These are phyloP conservation scores for Penicillium steckii DNA, from an alignment of 495 filamentous ascomycete species.

Conservation along the genomic window DNA sequence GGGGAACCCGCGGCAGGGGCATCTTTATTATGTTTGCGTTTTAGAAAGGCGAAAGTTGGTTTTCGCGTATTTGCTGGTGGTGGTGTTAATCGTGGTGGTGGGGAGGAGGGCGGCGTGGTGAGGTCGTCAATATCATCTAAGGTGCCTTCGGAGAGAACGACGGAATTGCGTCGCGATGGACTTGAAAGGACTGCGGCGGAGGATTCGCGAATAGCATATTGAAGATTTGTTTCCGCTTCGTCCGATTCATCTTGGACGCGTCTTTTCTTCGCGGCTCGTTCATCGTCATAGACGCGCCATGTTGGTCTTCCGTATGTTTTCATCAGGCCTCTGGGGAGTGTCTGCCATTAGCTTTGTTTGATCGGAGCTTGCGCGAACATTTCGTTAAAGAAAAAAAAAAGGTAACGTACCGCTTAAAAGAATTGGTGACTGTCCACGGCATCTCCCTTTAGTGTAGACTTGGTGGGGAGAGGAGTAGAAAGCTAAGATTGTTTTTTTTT, in stretches of 20 bases:
- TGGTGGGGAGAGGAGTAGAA: conserved; percentile 11
- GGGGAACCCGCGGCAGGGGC: conserved; percentile 36
- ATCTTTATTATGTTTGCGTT: conserved; percentile 51
- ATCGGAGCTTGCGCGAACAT: too few relatives aligned
- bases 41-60: conserved; percentile 53
- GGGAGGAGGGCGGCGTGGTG: conserved; percentile 52
- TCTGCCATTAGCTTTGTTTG: too few relatives aligned
- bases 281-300: conserved; percentile 51
- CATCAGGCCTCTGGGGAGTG: conserved; percentile 53
- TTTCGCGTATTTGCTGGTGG: conserved; percentile 56
- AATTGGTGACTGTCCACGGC: conserved; percentile 59
- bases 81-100: conserved; percentile 54
- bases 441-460: conserved; percentile 35
- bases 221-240: conserved; percentile 47
- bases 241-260: conserved; percentile 46
- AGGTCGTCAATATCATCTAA: conserved; percentile 46
- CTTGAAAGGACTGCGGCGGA: conserved; percentile 50
- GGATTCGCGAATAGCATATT: conserved; percentile 50
- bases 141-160: conserved; percentile 47
- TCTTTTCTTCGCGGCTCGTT: conserved; percentile 47
- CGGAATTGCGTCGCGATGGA: conserved; percentile 46
- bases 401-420: conserved; percentile 50
- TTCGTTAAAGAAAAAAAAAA: background rate
- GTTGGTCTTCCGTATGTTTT: conserved; percentile 52
- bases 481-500: conserved; percentile 15